Percentiles rank a stretch among this genome's conserved stretches.
These are phyloP conservation scores for Epichloe scottii DNA, from an alignment of 2,329 filamentous ascomycete genomes.

Conservation along the genomic window DNA sequence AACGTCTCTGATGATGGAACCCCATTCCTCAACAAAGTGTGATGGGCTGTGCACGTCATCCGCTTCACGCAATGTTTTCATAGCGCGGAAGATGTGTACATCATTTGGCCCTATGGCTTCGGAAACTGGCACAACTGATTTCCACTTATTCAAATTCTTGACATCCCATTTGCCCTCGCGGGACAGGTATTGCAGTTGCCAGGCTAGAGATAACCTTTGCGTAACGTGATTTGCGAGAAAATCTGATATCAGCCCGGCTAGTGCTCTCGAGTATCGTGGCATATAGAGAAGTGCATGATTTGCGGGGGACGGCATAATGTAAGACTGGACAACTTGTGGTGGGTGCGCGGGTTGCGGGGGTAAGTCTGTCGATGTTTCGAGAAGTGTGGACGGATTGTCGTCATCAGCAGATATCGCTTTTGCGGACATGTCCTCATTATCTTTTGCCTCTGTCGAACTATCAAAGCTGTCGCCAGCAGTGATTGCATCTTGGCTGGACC, in stretches of 20 bases:
- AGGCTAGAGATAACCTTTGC: conserved; percentile 65
- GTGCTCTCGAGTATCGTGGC: conserved; percentile 58
- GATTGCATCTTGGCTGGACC: background rate
- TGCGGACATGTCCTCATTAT: background rate
- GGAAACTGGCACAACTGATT: conserved; percentile 65
- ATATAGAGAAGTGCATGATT: conserved; percentile 78
- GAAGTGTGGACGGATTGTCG: conserved; percentile 34
- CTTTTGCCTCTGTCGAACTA: background rate
- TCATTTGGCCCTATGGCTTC: conserved; percentile 49
- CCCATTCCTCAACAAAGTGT: conserved; percentile 58
- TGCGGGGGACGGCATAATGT: conserved; percentile 62
- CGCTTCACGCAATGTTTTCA: conserved; percentile 87
- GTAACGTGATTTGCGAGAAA: conserved; percentile 70
- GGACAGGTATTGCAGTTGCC: conserved; percentile 82
- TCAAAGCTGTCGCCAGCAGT: background rate
- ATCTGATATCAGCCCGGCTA: conserved; percentile 71
- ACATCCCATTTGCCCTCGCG: conserved; percentile 95
- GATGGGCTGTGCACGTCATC: conserved; percentile 71
- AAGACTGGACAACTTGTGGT: conserved; percentile 48
- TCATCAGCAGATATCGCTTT: conserved; percentile 23
- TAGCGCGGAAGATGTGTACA: conserved; percentile 61
- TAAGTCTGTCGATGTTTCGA: conserved; percentile 23
- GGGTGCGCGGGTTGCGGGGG: conserved; percentile 37
- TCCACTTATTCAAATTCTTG: conserved; percentile 91
- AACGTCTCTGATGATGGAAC: conserved; percentile 55